Percentiles rank a stretch among this genome's conserved stretches.
phyloP scores from a whole-genome alignment of 177 flowering plant genomes.

The Vitis hybrid region DNA sequence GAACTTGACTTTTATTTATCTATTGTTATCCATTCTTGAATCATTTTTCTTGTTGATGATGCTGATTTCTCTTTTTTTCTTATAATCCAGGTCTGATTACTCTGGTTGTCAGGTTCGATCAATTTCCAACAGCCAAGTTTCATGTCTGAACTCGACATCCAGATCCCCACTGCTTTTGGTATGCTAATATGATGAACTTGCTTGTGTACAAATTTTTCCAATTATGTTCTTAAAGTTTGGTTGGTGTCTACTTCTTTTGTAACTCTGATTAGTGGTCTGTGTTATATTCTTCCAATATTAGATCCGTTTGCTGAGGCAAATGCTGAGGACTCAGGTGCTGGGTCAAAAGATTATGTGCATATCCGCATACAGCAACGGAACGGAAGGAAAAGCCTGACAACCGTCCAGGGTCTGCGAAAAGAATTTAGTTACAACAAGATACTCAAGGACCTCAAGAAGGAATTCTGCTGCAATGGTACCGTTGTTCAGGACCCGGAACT shows the following conservation, averaged over 20 bases:
- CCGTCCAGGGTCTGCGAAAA: conserved; percentile 82
- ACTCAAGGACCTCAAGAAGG: conserved; percentile 78
- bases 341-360: conserved; percentile 77
- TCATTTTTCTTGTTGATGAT: no score
- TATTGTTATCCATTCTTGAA: not conserved
- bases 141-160: conserved; percentile 67
- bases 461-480: conserved; percentile 88
- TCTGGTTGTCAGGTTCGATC: conserved; percentile 19
- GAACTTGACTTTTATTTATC: no score
- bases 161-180: conserved; percentile 64
- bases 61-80: not conserved
- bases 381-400: conserved; percentile 84
- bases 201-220: not conserved
- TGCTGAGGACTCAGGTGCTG: conserved; percentile 78
- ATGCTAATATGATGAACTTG: conserved; percentile 2
- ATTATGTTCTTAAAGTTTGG: not conserved
- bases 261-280: not conserved
- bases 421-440: conserved; percentile 79
- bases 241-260: no score
- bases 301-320: conserved; percentile 91
- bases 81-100: conserved; percentile 34
- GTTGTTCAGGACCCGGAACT: conserved; percentile 77
- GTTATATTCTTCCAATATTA: conserved; percentile 8
- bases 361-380: conserved; percentile 78
- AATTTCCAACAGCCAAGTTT: conserved; percentile 33